Base-by-base conservation (phyloP, 352 stramenopile genomes). In the Peronospora farinosa region DNA sequence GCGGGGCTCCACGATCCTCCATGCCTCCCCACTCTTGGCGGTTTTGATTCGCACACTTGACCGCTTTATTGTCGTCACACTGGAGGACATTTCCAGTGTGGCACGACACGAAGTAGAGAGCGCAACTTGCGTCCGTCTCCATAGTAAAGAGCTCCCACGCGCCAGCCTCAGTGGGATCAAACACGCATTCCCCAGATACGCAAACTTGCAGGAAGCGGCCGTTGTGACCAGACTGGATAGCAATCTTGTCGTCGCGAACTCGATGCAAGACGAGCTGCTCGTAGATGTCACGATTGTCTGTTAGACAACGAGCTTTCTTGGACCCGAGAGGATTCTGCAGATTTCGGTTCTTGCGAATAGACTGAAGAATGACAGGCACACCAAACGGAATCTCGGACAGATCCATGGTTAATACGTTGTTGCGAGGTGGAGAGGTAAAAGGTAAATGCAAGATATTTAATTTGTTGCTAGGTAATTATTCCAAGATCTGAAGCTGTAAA, bases 71-170 rank as follows among this genome's bases (percentile, higher is more conserved):
- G 8, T 54, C 33, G 16, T 63, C 40, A 27, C 40, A 69, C 15
- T 72, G 51, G 2, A 72, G 58, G 8, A 60, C 45, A n/a, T 60
- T 63, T 3, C 62, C 58, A 27, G 51, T 67, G 41, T 59, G 47
- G 36, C 44, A 56, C 10, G 62, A 74, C 17, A 71, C 58, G 33
- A 72, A 72, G 48, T 62, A 63, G 7, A 72, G 43, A 9, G 17
- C 39, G 9, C 53, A 58, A 17, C 3, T 21, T 3, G 19, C 1
- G 19, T 49, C 57, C 17, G 57, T 69, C 23, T 74, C 65, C 41
- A 75, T 68, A 15, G 17, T 58, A 41, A 75, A 75, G 21, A 55
- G 48, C 31, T 69, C 59, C 51, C 54, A 68, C 15, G 57, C 32
- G 9, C 59, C 42, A 57, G 47, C 32, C 13, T 66, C 25, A 27